Conservation (phyloP, 176 grass and related monocot species). For the Avena insularis region DNA sequence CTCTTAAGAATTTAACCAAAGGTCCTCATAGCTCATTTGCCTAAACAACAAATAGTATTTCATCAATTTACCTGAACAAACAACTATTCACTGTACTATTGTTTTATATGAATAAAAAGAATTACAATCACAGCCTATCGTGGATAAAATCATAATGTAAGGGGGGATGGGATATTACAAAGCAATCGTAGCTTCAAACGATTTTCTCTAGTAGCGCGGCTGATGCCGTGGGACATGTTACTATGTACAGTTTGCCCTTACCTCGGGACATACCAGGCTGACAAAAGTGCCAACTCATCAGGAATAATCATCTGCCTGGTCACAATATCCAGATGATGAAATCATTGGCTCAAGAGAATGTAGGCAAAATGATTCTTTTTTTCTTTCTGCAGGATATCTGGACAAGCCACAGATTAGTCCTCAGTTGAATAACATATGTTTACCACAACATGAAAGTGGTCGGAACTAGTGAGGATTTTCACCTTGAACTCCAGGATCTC, state of each 20-base stretch:
- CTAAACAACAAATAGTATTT: slow-evolving; percentile 15
- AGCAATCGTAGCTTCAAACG: neutral
- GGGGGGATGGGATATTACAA: neutral
- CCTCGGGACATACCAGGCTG: neutral
- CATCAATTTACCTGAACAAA: neutral
- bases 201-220: neutral
- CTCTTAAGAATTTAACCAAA: neutral
- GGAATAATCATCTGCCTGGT: neutral
- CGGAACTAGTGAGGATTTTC: slow-evolving; percentile 20
- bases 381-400: neutral
- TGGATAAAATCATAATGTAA: neutral
- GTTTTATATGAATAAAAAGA: slow-evolving; percentile 27
- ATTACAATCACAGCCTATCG: neutral
- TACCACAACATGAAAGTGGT: slow-evolving; percentile 11
- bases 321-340: neutral
- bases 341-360: neutral
- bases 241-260: slow-evolving; percentile 25
- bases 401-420: neutral
- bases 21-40: neutral
- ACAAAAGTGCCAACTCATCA: neutral
- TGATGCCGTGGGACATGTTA: neutral
- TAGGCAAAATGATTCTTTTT: neutral
- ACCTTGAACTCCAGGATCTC: slow-evolving; percentile 26
- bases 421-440: neutral
- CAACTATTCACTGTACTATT: neutral